Percentiles rank a stretch among this genome's conserved stretches.
Evolutionary conservation across 257 asterid genomes (phyloP).

Genomic region (Capsicum baccatum): DNA sequence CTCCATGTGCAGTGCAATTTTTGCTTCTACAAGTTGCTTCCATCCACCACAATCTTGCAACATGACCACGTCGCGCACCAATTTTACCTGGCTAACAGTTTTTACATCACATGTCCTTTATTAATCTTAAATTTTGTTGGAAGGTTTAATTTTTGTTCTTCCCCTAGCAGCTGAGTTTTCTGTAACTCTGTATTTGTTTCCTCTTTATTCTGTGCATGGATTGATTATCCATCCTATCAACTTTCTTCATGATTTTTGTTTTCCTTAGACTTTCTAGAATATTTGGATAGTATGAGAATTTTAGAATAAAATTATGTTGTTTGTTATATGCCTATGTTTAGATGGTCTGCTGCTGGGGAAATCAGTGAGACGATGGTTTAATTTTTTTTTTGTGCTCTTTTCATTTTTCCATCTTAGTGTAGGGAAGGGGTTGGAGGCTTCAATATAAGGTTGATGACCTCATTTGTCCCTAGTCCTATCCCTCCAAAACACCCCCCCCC

Average conservation of each 20-base stretch:
- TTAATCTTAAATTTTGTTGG: neutral
- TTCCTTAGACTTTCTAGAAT: neutral
- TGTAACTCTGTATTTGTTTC: no score
- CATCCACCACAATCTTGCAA: neutral
- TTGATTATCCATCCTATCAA: neutral
- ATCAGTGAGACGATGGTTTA: neutral
- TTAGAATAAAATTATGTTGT: neutral
- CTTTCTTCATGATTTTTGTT: neutral
- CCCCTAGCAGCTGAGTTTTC: neutral
- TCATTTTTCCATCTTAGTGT: neutral
- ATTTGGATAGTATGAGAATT: neutral
- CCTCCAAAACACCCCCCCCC: neutral
- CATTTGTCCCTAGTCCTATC: neutral
- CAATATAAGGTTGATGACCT: neutral
- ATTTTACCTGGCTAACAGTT: neutral
- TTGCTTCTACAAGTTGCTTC: neutral
- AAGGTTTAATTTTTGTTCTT: constrained; percentile 12
- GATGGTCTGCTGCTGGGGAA: neutral
- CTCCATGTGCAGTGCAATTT: neutral
- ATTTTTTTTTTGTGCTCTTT: neutral
- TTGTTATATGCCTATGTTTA: neutral
- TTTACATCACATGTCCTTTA: neutral
- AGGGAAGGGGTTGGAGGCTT: neutral
- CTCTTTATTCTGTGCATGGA: neutral
- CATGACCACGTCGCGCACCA: neutral